Percentiles rank a stretch among this genome's conserved stretches.
Conservation (phyloP, 2,329 filamentous ascomycete species). For the Fusarium musae region DNA sequence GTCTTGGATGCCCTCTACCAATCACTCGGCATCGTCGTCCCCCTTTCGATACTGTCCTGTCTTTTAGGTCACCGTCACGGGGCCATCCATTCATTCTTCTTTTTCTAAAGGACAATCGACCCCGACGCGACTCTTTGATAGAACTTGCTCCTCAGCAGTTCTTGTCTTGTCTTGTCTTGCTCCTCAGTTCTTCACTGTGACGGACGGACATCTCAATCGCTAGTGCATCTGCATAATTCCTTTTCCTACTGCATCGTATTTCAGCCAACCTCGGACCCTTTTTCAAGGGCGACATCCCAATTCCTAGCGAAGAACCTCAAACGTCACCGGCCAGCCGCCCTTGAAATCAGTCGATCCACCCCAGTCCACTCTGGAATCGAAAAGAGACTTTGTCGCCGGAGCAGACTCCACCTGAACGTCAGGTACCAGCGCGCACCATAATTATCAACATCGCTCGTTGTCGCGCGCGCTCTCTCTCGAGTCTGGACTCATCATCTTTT, state of each 20-base stretch:
- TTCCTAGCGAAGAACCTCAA: conserved; percentile 34
- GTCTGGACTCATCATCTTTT: conserved; percentile 15
- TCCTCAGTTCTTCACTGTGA: conserved; percentile 2
- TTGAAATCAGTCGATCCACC: conserved; percentile 40
- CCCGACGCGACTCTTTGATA: conserved; percentile 3
- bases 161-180: neutral
- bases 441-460: neutral
- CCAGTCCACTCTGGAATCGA: conserved; percentile 28
- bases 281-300: conserved; percentile 22
- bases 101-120: conserved; percentile 16
- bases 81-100: conserved; percentile 34
- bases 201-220: conserved; percentile 3
- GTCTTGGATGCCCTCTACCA: conserved; percentile 28
- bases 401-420: conserved; percentile 29
- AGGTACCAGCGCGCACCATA: conserved; percentile 10
- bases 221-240: conserved; percentile 27
- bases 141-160: conserved; percentile 11
- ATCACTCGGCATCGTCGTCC: conserved; percentile 35
- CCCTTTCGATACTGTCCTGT: conserved; percentile 29
- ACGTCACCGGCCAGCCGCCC: conserved; percentile 37
- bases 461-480: neutral
- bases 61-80: conserved; percentile 28
- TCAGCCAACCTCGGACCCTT: conserved; percentile 24
- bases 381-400: conserved; percentile 29
- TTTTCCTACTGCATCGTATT: conserved; percentile 9